Base-by-base conservation (phyloP, 306 rosid genomes). In the Geum urbanum region DNA sequence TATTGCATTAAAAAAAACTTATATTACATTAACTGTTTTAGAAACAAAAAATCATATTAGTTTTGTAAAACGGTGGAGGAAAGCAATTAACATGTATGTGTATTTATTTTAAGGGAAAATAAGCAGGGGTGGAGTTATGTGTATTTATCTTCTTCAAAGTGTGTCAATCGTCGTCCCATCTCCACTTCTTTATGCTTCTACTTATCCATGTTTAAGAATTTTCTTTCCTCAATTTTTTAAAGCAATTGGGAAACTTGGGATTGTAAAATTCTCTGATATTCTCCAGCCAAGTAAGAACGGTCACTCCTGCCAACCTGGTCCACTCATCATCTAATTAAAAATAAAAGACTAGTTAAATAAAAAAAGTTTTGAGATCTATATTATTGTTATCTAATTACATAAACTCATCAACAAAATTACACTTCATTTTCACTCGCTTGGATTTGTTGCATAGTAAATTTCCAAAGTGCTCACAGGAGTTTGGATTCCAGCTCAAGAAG, bases 401-500 rank as follows among this genome's bases (percentile, higher is more conserved):
- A 32, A 32, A 32, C 37, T 32, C 2, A 32, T 32, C 37, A 4
- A 32, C 37, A 32, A 76, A 64, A 70, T 7, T 58, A 20, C 51
- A 39, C 62, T 5, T 10, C 19, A 58, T 27, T 57, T 41, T 13
- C 27, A 41, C 32, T 8, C 32, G 40, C 63, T 22, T 57, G 27
- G 40, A 56, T 56, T 24, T 56, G 3, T n/a, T 54, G 46, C 11
- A 19, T 61, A 6, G 41, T 56, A 60, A 46, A 53, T 13, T 63
- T 56, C 72, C 49, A 4, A 14, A 10, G 9, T n/a, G 46, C n/a
- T 56, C 69, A 51, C 61, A 47, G 63, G 59, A 66, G 66, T 74
- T 74, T 77, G 82, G 84, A 77, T 73, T 81, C 84, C 82, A 81
- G 84, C 80, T 66, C 64, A 75, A 76, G 37, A 41, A 39, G 70